Percentiles rank a stretch among this genome's conserved stretches.
Conservation (phyloP, 179 eudicot genomes). For the Beta macrorhiza region DNA sequence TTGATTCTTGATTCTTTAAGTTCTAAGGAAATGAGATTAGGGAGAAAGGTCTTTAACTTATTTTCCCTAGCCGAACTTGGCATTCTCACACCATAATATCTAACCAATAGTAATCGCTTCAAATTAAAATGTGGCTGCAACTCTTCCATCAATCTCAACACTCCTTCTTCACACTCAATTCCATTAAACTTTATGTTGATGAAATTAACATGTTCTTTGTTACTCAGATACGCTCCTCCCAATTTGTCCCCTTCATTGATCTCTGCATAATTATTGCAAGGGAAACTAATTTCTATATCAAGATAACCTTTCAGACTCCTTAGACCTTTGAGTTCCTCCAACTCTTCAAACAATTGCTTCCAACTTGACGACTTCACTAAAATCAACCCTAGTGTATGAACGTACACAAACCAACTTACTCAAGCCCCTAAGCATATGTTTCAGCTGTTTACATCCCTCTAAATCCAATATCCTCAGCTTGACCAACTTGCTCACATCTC, state of each 20-base stretch:
- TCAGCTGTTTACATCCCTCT: background rate
- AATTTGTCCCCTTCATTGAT: background rate
- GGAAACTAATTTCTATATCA: background rate
- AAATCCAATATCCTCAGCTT: conserved; percentile 19
- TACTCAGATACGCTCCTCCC: conserved; percentile 7
- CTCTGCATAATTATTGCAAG: background rate
- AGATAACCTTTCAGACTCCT: background rate
- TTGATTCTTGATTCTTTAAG: background rate
- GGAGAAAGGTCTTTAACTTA: background rate
- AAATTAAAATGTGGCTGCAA: conserved; percentile 27
- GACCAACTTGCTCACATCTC: background rate
- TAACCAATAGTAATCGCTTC: background rate
- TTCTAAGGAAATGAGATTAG: background rate
- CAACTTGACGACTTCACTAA: conserved; percentile 9
- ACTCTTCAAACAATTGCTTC: background rate
- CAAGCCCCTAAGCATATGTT: conserved; percentile 18
- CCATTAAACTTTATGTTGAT: rapidly evolving
- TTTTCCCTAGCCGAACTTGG: background rate
- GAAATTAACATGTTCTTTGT: background rate
- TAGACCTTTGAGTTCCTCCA: conserved; percentile 1
- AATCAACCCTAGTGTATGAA: conserved; percentile 22
- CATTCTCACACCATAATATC: background rate
- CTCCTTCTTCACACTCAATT: background rate
- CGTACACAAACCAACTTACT: conserved; percentile 18
- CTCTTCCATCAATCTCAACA: background rate